These are phyloP conservation scores for Acacia concinna DNA, from an alignment of 331 rosid genomes.

Conservation along the genomic window DNA sequence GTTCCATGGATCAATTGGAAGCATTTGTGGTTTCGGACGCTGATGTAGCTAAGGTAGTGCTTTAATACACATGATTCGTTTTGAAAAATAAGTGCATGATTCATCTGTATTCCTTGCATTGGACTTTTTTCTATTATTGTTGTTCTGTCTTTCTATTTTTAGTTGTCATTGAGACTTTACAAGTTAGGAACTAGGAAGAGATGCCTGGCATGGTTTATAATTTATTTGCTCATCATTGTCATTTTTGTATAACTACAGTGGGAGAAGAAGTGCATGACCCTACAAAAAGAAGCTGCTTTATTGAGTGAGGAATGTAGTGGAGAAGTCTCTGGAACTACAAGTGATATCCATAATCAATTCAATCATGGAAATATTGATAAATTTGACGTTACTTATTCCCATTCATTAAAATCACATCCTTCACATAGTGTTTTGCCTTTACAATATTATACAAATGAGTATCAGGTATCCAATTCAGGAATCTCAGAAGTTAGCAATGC, in stretches of 20 bases:
- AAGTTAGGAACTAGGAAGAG: not conserved
- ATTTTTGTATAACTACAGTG: constrained; percentile 56
- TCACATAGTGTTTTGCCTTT: constrained; percentile 91
- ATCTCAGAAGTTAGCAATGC: constrained; percentile 40
- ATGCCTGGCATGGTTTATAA: not conserved
- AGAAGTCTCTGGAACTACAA: constrained; percentile 51
- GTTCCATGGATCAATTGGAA: constrained; percentile 45
- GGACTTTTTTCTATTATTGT: not conserved
- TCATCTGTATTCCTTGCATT: not conserved
- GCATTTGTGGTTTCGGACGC: constrained; percentile 53
- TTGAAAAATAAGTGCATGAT: not conserved
- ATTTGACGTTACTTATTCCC: constrained; percentile 57
- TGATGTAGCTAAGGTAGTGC: constrained; percentile 63
- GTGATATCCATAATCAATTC: constrained; percentile 85
- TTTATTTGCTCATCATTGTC: constrained; percentile 13
- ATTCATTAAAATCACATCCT: constrained; percentile 55
- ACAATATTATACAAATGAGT: constrained; percentile 81
- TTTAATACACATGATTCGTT: not conserved
- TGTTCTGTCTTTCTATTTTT: not conserved
- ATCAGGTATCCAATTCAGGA: constrained; percentile 79
- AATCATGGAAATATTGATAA: constrained; percentile 69
- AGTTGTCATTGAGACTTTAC: not conserved
- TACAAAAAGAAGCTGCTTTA: constrained; percentile 40
- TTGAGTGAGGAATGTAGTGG: constrained; percentile 38
- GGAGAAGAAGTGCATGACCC: constrained; percentile 65